Evolutionary conservation across 2,329 filamentous ascomycete species (phyloP).

Genomic region (Exserohilum rostratum): DNA sequence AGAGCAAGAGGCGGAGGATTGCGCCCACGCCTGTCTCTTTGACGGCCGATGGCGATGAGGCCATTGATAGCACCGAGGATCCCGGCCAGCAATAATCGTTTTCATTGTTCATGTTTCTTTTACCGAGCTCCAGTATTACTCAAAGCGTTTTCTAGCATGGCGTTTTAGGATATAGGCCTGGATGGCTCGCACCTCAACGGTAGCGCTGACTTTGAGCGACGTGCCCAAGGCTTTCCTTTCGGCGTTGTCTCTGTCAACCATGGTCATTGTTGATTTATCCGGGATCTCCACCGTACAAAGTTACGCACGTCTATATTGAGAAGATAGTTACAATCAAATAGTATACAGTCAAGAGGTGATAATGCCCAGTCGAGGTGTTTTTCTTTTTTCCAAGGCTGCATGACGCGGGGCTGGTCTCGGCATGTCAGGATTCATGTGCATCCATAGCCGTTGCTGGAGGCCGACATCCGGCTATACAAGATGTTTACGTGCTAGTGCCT

Average conservation of each 20-base stretch:
- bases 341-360: not conserved
- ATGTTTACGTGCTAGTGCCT: not conserved
- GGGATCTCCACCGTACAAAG: constrained; percentile 3
- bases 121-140: constrained; percentile 1
- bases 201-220: constrained; percentile 2
- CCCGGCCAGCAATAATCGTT: constrained; percentile 21
- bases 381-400: too few species aligned
- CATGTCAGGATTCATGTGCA: not conserved
- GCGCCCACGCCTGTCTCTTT: constrained; percentile 52
- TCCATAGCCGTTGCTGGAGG: not conserved
- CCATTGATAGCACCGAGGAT: constrained; percentile 41
- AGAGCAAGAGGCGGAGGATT: constrained; percentile 54
- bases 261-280: not conserved
- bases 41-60: constrained; percentile 30
- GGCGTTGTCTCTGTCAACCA: not conserved
- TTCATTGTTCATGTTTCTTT: constrained; percentile 2
- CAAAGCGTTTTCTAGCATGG: constrained; percentile 20
- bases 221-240: constrained; percentile 4
- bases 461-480: not conserved
- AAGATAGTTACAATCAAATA: constrained; percentile 6
- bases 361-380: not conserved
- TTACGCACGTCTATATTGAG: constrained; percentile 7
- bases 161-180: constrained; percentile 23
- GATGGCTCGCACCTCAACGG: not conserved
- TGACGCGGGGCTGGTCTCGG: not conserved